Base-by-base conservation (phyloP, 352 stramenopile genomes). In the Thalassiosira exigua region DNA sequence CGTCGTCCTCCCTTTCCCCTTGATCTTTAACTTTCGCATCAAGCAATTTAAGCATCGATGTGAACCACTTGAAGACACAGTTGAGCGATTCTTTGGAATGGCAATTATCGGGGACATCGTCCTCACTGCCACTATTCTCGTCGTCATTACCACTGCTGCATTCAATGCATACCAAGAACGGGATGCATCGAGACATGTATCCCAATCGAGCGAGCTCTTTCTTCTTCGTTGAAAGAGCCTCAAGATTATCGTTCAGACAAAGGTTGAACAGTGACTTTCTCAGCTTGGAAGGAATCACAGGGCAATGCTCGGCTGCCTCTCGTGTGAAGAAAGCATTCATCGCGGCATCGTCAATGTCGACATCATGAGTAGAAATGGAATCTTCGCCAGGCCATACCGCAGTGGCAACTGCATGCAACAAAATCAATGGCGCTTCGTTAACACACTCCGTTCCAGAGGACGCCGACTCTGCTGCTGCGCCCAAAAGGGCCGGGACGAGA, bases 351-450 rank as follows among this genome's bases (percentile, higher is more conserved):
- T 89, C 82, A 24, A 69, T 36, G 67, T 75, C 67, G 51, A 70
- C 32, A 3, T 71, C 62, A 54, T 70, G 39, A 42, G 19, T 56
- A 12, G 71, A 42, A 21, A 66, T n/a, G 9, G 29, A 5, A 52
- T 78, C 24, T 50, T 56, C 41, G 22, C 17, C 59, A 41, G 57
- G 41, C 78, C 70, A 85, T 26, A 62, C 42, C 66, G 62, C 50
- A 30, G 71, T 86, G 39, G 75, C 60, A 75, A 90, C 69, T 7
- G 81, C 75, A 69, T 90, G 79, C 27, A 90, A 42, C 30, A 87
- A 51, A 0, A 89, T 54, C 33, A 90, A 67, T 26, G 46, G 22
- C 24, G 17, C 46, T 7, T 56, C 46, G 36, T 44, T 14, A 14
- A 44, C 36, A 44, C 7, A 14, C 17, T 69, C 74, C 41, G 27